Percentiles rank a stretch among this genome's conserved stretches.
phyloP scores from a whole-genome alignment of 108 stramenopile genomes.

The Aurantiochytrium sp. region DNA sequence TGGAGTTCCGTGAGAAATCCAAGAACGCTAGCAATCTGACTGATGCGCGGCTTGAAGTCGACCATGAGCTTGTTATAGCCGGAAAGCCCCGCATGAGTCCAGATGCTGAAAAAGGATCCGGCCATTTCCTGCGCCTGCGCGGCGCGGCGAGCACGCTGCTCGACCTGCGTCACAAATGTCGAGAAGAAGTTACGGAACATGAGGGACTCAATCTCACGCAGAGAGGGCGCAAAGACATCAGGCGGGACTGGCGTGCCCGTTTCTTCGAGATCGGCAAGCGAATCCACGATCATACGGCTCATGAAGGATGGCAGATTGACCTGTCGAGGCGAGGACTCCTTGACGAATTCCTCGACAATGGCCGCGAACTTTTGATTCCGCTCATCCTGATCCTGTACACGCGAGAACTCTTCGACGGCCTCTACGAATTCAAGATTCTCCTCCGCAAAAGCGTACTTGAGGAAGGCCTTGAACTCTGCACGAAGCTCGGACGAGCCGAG shows the following conservation, averaged over 20 bases:
- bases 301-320: not conserved
- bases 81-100: not conserved
- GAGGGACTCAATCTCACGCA: not conserved
- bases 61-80: constrained; percentile 1
- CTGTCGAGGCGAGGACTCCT: not conserved
- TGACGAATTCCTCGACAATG: not conserved
- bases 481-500: not conserved
- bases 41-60: not conserved
- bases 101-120: not conserved
- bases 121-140: not conserved
- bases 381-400: not conserved
- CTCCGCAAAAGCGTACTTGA: not conserved
- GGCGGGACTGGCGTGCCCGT: not conserved
- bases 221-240: not conserved
- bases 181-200: not conserved
- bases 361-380: not conserved
- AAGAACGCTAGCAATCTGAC: not conserved
- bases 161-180: not conserved
- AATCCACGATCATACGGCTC: not conserved
- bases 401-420: not conserved
- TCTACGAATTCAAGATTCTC: not conserved
- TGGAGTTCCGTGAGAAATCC: not conserved
- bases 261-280: not conserved
- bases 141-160: not conserved
- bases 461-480: not conserved